Evolutionary conservation across 2,329 filamentous ascomycete genomes (phyloP), one percentile per base, ranked within the genome.

Genomic region (Diaporthe vaccinii): DNA sequence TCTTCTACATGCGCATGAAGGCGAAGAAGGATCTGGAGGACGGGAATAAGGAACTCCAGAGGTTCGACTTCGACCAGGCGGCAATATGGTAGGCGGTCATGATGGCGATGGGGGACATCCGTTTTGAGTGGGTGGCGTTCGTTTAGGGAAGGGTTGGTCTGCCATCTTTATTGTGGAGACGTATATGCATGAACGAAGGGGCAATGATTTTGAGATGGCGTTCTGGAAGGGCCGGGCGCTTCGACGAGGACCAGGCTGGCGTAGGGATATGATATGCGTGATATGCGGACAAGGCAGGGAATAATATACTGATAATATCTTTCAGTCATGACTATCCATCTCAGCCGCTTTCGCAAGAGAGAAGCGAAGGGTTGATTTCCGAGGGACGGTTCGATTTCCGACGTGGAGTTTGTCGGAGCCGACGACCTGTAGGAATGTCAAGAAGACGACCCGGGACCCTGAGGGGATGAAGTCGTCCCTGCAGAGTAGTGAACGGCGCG

Each of bases 1-100:
- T 99, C 81, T 99, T 99, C 85, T 99, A 99, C 84, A 99, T 99
- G 97, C 92, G 97, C 6, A 99, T 99, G 97, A 99, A 99, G 89
- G 96, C 96, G 44, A 98, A 98, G 90, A 99, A 99, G 88, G 97
- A 99, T 83, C 92, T 98, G 53, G 96, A 98, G 84, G 97, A 99
- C 86, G 93, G 93, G 2, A 95, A 96, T 74, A 97, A 95, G 86
- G 97, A 99, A 84, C 84, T 99, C 80, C 90, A 90, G 79, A 89
- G 97, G 80, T 99, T 99, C 85, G 97, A 99, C 85, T 90, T 92
- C 78, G 96, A 98, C 84, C 91, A 92, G 80, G 93, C 93, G 74
- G 90, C 94, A 39, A 87, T 89, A 61, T 90, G 89, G 89, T 91
- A 79, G 76, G 77, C 75, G 74, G 20, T 4, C 14, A 20, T 2